phyloP scores from a whole-genome alignment of 108 stramenopile genomes.

The Fistulifera solaris region DNA sequence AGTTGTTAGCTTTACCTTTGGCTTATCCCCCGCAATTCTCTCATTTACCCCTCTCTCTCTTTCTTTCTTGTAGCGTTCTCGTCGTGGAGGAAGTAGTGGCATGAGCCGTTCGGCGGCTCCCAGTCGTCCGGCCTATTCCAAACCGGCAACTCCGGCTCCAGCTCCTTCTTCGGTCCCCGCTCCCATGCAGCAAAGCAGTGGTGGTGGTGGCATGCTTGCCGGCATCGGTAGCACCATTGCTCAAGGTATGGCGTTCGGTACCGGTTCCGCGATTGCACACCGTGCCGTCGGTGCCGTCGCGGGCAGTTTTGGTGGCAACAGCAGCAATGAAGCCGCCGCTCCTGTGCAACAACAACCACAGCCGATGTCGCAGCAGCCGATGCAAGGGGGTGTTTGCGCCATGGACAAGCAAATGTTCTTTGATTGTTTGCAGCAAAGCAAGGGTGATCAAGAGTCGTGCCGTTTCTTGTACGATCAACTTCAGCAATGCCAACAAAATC shows the following conservation, averaged over 20 bases:
- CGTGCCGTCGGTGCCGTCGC: constrained; percentile 84
- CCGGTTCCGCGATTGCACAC: constrained; percentile 93
- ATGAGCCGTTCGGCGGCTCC: constrained; percentile 6
- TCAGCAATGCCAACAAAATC: constrained; percentile 71
- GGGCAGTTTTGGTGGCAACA: constrained; percentile 56
- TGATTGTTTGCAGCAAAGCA: constrained; percentile 83
- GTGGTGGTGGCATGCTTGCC: constrained; percentile 89
- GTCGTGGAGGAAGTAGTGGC: constrained; percentile 22
- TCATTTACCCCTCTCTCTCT: neutral
- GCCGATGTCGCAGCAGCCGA: constrained; percentile 19
- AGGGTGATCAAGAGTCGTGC: constrained; percentile 86
- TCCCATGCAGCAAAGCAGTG: constrained; percentile 17
- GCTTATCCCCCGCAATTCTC: neutral
- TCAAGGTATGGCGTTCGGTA: constrained; percentile 98
- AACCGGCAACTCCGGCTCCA: constrained; percentile 34
- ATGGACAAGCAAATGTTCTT: constrained; percentile 90
- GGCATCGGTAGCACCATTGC: constrained; percentile 93
- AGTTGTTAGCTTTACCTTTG: neutral
- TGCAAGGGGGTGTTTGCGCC: constrained; percentile 56
- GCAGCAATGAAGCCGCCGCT: constrained; percentile 13
- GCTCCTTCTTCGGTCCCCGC: constrained; percentile 31
- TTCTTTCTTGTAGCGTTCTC: constrained; percentile 19
- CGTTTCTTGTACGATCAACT: constrained; percentile 85
- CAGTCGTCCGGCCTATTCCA: constrained; percentile 13
- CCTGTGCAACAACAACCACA: constrained; percentile 22